Evolutionary conservation across 2,329 filamentous ascomycete species (phyloP).

Genomic region (Exutisphaerella laricina): DNA sequence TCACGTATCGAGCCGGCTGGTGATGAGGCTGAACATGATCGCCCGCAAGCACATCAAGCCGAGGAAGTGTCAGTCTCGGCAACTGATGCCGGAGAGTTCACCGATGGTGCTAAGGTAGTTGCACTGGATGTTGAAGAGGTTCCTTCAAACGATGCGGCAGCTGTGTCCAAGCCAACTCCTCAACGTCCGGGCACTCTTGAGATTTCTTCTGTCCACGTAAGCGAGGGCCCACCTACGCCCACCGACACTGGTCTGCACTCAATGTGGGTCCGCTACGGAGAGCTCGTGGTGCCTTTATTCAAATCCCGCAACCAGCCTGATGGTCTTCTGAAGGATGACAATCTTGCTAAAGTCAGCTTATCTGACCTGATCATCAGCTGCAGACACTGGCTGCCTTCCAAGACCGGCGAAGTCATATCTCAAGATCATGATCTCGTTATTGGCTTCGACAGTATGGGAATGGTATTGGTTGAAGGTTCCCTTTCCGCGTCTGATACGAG

Average conservation of each 20-base stretch:
- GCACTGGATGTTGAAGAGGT: not conserved
- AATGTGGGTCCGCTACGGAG: slow-evolving; percentile 52
- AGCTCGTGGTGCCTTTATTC: slow-evolving; percentile 54
- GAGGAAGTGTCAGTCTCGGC: too few relatives aligned
- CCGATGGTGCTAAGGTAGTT: too few relatives aligned
- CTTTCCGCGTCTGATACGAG: slow-evolving; percentile 45
- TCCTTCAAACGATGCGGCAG: not conserved
- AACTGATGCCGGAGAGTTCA: too few relatives aligned
- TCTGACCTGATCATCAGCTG: slow-evolving; percentile 48
- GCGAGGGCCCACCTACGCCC: slow-evolving; percentile 30
- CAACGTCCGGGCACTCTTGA: slow-evolving; percentile 14
- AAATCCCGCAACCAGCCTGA: slow-evolving; percentile 50
- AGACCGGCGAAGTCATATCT: slow-evolving; percentile 48
- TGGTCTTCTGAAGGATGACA: slow-evolving; percentile 53
- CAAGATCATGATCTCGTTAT: slow-evolving; percentile 55
- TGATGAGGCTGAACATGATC: too few relatives aligned
- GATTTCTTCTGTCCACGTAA: slow-evolving; percentile 6
- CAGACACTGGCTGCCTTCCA: slow-evolving; percentile 47
- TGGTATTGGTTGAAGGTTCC: slow-evolving; percentile 55
- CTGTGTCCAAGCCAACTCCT: slow-evolving; percentile 6
- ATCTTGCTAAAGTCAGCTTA: slow-evolving; percentile 49
- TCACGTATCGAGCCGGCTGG: too few relatives aligned
- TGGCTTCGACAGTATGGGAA: slow-evolving; percentile 49
- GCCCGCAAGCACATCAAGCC: too few relatives aligned
- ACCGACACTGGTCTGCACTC: slow-evolving; percentile 40